A percentile compares a stretch with the other conserved stretches of the same genome.
Evolutionary conservation across 2,329 filamentous ascomycete genomes (phyloP).

Genomic region (Hypocreales sp.): DNA sequence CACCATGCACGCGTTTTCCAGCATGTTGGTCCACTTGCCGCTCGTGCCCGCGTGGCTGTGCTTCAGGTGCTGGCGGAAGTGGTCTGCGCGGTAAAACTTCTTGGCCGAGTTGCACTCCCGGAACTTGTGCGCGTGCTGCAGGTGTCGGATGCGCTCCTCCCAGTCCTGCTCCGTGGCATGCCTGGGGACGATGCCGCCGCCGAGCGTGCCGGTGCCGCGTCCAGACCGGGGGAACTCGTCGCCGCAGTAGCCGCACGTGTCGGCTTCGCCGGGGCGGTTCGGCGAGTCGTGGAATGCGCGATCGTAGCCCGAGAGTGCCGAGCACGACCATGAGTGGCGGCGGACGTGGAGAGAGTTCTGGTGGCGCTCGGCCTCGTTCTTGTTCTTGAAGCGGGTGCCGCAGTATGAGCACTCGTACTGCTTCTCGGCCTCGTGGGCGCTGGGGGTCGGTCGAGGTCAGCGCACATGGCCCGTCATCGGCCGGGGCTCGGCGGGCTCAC

Average conservation of each 20-base stretch:
- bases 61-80: constrained; percentile 96
- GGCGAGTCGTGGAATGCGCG: constrained; percentile 78
- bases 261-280: constrained; percentile 47
- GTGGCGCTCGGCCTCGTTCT: constrained; percentile 93
- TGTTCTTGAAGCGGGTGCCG: constrained; percentile 95
- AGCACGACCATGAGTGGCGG: constrained; percentile 93
- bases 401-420: constrained; percentile 91
- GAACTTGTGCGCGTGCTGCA: constrained; percentile 90
- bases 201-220: constrained; percentile 16
- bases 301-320: constrained; percentile 61
- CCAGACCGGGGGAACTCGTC: constrained; percentile 60
- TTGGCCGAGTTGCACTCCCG: constrained; percentile 96
- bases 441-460: no score
- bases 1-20: constrained; percentile 94
- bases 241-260: constrained; percentile 90
- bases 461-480: no score
- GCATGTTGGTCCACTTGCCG: constrained; percentile 97
- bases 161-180: constrained; percentile 67
- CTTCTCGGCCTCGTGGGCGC: constrained; percentile 83
- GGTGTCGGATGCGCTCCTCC: constrained; percentile 72
- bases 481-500: no score
- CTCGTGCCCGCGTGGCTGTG: constrained; percentile 93
- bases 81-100: constrained; percentile 94
- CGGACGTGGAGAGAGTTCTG: constrained; percentile 90
- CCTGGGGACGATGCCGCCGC: constrained; percentile 20